Evolutionary conservation across 805 yeast genomes (phyloP).

Genomic region (Metschnikowia baotianmanensis): DNA sequence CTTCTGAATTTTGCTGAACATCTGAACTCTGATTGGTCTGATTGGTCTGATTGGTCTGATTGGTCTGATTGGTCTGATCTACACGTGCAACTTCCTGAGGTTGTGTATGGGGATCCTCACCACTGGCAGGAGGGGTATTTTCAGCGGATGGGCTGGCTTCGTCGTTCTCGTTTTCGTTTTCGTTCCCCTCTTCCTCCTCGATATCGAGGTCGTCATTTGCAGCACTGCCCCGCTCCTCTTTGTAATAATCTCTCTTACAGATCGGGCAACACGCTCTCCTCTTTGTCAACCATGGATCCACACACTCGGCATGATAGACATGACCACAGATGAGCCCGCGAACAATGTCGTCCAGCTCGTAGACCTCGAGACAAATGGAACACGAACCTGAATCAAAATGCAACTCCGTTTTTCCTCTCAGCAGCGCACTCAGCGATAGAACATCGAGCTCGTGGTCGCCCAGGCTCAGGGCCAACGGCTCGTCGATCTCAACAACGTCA

Average conservation of each 20-base stretch:
- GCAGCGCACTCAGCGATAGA: constrained; percentile 9
- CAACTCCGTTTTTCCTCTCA: constrained; percentile 20
- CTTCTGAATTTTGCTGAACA: too few species aligned
- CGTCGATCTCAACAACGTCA: constrained; percentile 6
- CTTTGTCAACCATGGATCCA: constrained; percentile 77
- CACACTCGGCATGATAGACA: constrained; percentile 74
- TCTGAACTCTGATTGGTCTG: too few species aligned
- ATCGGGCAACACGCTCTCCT: constrained; percentile 81
- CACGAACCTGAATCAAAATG: constrained; percentile 70
- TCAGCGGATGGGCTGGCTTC: too few species aligned
- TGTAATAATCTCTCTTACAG: constrained; percentile 68
- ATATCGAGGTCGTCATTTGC: constrained; percentile 1
- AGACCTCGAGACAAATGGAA: constrained; percentile 72
- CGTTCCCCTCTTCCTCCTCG: constrained; percentile 3
- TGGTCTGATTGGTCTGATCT: too few species aligned
- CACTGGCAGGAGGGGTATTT: too few species aligned
- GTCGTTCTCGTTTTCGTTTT: background rate
- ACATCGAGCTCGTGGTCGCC: constrained; percentile 2
- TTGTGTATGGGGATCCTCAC: too few species aligned
- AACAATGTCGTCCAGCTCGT: constrained; percentile 60
- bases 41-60: too few species aligned
- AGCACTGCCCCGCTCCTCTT: constrained; percentile 19
- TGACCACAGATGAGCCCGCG: constrained; percentile 81
- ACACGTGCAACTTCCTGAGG: too few species aligned
- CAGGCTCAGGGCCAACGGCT: constrained; percentile 1